Percentiles rank a stretch among this genome's conserved stretches.
Evolutionary conservation across 768 basidiomycete genomes (phyloP).

Genomic region (Exsudoporus frostii): DNA sequence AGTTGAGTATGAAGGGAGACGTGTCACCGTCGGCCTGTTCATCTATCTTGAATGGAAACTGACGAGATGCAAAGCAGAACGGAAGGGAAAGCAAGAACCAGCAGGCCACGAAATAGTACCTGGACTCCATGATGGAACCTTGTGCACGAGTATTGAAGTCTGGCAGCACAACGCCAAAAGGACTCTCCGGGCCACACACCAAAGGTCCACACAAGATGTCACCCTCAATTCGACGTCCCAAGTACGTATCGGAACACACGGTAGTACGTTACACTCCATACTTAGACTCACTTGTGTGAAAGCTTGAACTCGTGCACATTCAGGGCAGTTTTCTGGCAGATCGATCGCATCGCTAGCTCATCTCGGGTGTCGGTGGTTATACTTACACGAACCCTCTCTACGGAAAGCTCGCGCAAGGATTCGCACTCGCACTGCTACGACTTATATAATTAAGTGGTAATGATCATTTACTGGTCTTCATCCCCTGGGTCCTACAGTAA

Average conservation of each 20-base stretch:
- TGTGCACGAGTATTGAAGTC: background rate
- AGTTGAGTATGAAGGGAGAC: slow-evolving; percentile 4
- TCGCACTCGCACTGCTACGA: background rate
- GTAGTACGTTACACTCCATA: too few species aligned
- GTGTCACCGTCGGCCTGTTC: background rate
- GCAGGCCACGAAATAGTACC: background rate
- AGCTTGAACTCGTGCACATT: too few species aligned
- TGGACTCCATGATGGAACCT: background rate
- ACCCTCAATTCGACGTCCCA: background rate
- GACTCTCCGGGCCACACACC: too few species aligned
- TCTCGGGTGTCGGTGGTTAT: background rate
- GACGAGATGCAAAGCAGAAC: background rate
- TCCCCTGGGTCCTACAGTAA: background rate
- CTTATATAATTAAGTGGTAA: background rate
- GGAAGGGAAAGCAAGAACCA: background rate
- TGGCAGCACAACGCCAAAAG: background rate
- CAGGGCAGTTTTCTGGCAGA: too few species aligned
- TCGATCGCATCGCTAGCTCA: too few species aligned
- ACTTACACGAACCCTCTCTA: background rate
- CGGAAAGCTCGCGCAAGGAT: too few species aligned
- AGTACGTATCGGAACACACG: too few species aligned
- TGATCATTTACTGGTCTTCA: background rate
- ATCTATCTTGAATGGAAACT: background rate
- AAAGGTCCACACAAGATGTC: background rate
- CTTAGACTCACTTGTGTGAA: too few species aligned